Evolutionary conservation across 177 flowering plant genomes (phyloP), one percentile per base, ranked within the genome.

Genomic region (Vitis hybrid): DNA sequence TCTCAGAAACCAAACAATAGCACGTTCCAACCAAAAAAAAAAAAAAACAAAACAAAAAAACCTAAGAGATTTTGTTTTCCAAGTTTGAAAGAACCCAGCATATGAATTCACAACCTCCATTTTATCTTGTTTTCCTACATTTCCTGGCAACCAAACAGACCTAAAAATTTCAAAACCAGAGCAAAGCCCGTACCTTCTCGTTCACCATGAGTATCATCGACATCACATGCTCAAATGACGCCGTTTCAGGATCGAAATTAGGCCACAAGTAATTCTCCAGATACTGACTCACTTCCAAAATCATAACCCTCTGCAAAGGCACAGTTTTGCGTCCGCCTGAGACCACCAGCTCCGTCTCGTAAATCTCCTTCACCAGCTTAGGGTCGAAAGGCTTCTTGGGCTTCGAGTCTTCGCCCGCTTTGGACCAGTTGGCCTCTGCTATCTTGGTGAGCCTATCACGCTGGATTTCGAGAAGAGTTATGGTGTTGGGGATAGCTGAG

Each of bases 191-290:
- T 77, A 92, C 97, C 98, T 95, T 96, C 83, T 96, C 98, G 70
- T 96, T 96, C 67, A 96, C 78, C 98, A 96, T 93, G 57, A 96
- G 85, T n/a, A 96, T 88, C 92, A 96, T 93, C 1, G 97, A 90
- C 97, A 96, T 93, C 3, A 96, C 89, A 76, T 93, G 99, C 91
- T 96, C 98, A 68, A 91, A 96, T 1, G 88, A 74, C 1, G 99
- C 85, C 0, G 82, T 84, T 55, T 85, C 88, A 0, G 95, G 83
- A 65, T 87, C 89, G 48, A 96, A 96, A 82, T 96, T 83, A 1
- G 98, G 98, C 98, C 92, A 93, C 24, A 96, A 78, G 72, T 93
- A 96, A 64, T 93, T 93, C 89, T 93, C 98, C 83, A 7, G 8
- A 40, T 40, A 7, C 46, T 7, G 46, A 40, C 46, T 27, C 30